Conservation (phyloP, 225 moss, liverwort and hornwort genomes). For the Lunularia cruciata region DNA sequence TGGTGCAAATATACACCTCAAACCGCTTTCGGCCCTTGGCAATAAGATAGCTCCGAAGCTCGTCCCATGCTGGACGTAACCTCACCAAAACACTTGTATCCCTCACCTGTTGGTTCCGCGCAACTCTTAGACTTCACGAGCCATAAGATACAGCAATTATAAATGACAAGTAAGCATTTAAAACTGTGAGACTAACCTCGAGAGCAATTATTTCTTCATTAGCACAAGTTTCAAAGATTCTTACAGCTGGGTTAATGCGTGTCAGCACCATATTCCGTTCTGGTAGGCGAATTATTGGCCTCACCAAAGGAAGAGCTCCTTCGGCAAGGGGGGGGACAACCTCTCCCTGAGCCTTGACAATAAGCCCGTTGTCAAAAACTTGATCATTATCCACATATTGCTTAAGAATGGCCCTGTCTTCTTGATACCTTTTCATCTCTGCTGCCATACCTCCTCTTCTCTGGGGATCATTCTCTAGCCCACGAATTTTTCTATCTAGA, state of each 20-base stretch:
- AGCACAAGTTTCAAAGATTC: neutral
- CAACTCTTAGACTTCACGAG: too few species aligned
- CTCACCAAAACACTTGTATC: constrained; percentile 97
- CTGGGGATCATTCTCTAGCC: constrained; percentile 59
- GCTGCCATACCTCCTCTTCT: constrained; percentile 63
- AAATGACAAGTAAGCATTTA: neutral
- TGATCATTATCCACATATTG: constrained; percentile 96
- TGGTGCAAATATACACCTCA: constrained; percentile 98
- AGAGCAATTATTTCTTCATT: neutral
- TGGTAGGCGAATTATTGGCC: constrained; percentile 84
- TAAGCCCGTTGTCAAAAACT: constrained; percentile 81
- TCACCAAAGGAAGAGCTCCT: constrained; percentile 75
- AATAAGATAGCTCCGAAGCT: constrained; percentile 81
- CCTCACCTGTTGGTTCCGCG: constrained; percentile 52
- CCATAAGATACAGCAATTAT: neutral
- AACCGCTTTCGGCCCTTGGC: constrained; percentile 97
- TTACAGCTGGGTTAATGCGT: constrained; percentile 83
- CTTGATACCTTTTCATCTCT: constrained; percentile 87
- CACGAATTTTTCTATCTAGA: constrained; percentile 49
- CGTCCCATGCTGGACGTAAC: constrained; percentile 94
- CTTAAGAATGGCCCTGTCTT: constrained; percentile 86
- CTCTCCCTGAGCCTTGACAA: constrained; percentile 87
- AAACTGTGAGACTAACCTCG: neutral
- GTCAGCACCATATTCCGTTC: constrained; percentile 95
- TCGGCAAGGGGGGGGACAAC: constrained; percentile 84